These are phyloP conservation scores for Diddensiella caesifluorescens DNA, from an alignment of 805 yeast genomes.

Conservation along the genomic window DNA sequence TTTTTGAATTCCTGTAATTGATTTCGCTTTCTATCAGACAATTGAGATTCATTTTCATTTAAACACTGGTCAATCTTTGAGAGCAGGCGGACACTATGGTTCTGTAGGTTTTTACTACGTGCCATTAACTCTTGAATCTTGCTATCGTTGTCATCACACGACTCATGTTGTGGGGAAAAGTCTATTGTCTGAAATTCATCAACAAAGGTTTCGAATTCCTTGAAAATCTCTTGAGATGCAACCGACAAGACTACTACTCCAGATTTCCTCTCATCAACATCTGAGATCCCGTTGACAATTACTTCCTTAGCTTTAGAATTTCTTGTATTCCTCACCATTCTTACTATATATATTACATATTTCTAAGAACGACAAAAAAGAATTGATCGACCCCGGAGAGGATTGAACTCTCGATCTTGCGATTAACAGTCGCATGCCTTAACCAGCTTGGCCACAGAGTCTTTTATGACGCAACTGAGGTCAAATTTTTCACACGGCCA, in stretches of 20 bases:
- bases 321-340: not conserved
- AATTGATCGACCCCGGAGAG: conserved; percentile 37
- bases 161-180: not conserved
- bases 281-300: not conserved
- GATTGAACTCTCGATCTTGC: conserved; percentile 43
- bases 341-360: not conserved
- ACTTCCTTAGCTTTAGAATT: not conserved
- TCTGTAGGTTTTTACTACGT: not conserved
- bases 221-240: not conserved
- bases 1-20: not conserved
- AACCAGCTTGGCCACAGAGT: conserved; percentile 43
- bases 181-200: too few relatives aligned
- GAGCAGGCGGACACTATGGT: not conserved
- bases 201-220: not conserved
- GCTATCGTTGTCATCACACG: not conserved
- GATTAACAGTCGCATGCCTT: conserved; percentile 45
- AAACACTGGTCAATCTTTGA: not conserved
- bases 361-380: not conserved
- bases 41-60: not conserved
- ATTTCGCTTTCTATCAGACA: not conserved
- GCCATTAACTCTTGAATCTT: not conserved
- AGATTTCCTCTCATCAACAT: not conserved
- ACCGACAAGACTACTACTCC: not conserved
- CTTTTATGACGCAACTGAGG: too few relatives aligned
- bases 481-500: too few relatives aligned